Evolutionary conservation across 345 rosid genomes (phyloP), one percentile per base, ranked within the genome.

Genomic region (Capsella bursapastoris): DNA sequence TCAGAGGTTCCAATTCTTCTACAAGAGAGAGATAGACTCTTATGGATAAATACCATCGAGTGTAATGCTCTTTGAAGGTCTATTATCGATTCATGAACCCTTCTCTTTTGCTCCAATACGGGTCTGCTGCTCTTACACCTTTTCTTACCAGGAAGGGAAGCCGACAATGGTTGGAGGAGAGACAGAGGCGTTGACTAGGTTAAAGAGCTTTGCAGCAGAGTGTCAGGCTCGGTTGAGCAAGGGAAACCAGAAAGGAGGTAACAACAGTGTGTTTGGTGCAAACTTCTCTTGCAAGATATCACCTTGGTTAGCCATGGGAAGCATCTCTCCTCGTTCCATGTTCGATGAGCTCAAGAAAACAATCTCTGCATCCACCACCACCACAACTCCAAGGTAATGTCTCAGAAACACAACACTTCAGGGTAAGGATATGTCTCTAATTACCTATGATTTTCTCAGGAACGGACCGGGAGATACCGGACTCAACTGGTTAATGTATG

Each of bases 251-350:
- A 82, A 79, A 76, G 88, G 88, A 66, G 75, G 75, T 52, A 79
- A 79, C 28, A 86, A 83, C 58, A 89, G 86, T 82, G 80, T 96
- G 68, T 90, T 84, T 70, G 96, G 98, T 68, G 96, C 99, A 43
- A 92, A 86, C 83, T 92, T 96, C 64, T 96, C 98, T 47, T 87
- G 95, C 87, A 96, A 96, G 78, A 90, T 96, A 38, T 91, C 97
- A 66, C 96, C 99, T 43, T 96, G 99, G 99, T 84, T 96, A 50
- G 86, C 88, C 37, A 81, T 76, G 81, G 99, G 99, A 66, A 89
- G 93, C 83, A 76, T 92, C 66, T 92, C 99, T 79, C 98, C 99
- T 41, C 90, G 99, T 37, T 81, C 84, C 82, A 85, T 96, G 89
- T 90, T 89, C 67, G 91, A 90, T 60, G 98, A 96, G 84, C 87